Evolutionary conservation across 305 asterid genomes (phyloP), one percentile per base, ranked within the genome.

Genomic region (Fraxinus paxiana): DNA sequence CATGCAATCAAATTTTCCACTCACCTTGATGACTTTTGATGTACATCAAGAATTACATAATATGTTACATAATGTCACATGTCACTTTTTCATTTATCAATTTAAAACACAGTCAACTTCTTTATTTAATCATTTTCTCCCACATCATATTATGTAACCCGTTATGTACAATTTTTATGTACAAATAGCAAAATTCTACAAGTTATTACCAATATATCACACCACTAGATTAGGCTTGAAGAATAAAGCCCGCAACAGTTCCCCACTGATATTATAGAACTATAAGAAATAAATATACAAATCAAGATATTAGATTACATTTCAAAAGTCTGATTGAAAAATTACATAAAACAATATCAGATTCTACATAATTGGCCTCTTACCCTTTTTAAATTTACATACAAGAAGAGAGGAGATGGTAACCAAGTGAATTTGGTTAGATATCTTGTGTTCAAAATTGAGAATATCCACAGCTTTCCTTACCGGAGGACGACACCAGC

Each of bases 401-500:
- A 76, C 83, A 83, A 82, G 46, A 74, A 2, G 38, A 34, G 63
- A 63, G 80, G 43, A 72, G 61, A 69, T 18, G 51, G 74, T 51
- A 77, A 35, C 69, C 79, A 51, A 20, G 46, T 76, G 75, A 20
- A 48, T 6, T 69, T 43, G 18, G 79, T 81, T 70, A 69, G 83
- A 79, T 59, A 38, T 73, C 28, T 81, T 12, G 79, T 28, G 38
- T 78, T 51, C 34, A 61, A 38, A 77, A 38, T 67, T 56, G 51
- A 43, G 4, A 12, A 79, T 74, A 77, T 46, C 77, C 87, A 72
- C 20, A 2, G n/a, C 61, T 72, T 38, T 18, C 34, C 8, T 56
- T 17, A 63, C 56, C 67, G 31, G 31, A 28, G 41, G 8, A 69
- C 51, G 34, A 78, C 46, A 79, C 90, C 92, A 88, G 90, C 89